Evolutionary conservation across 2,329 filamentous ascomycete genomes (phyloP), one percentile per base, ranked within the genome.

Genomic region (Pseudomassariella vexata): DNA sequence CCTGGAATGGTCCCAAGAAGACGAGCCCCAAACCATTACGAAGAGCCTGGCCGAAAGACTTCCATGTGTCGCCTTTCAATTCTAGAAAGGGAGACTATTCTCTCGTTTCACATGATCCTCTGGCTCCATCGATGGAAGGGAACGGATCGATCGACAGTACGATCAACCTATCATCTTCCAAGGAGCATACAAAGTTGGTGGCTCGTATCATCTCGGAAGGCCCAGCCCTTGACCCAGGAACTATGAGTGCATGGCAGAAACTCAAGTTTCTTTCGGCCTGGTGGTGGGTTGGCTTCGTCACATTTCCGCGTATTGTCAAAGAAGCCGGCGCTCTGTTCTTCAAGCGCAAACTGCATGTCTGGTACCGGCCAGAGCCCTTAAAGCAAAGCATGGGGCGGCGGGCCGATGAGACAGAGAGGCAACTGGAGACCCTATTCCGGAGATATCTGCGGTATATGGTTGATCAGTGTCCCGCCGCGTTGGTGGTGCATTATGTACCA

Each of bases 61-160:
- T 88, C 41, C 82, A 86, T 48, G 79, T 86, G 12, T 87, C 81
- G 2, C 79, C 80, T 0, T 88, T 88, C 64, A 88, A 83, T 50
- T 74, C 70, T 5, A 64, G 70, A 19, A 68, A 70, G 32, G 73
- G 73, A 3, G 57, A 57, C 0, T 80, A 77, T 46, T 71, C 65
- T 2, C 46, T 79, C 10, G 45, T 57, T 9, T 63, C 69, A 2
- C 55, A 52, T 36, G 70, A 80, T 42, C 65, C 68, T 3, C 54
- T 76, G 9, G 52, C 45, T 4, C 53, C 57, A 3, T 39, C 41
- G 5, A 57, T 64, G 50, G 46, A 60, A 17, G 57, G 52, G 8
- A 53, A 54, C 30, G 53, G 58, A 14, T 52, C 52, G 3, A 61
- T 85, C 21, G 65, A 80, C 42, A 73, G 69, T 37, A 78, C 72